Percentiles rank a stretch among this genome's conserved stretches.
Conservation (phyloP, 306 rosid genomes). For the Arachis hypogaea region DNA sequence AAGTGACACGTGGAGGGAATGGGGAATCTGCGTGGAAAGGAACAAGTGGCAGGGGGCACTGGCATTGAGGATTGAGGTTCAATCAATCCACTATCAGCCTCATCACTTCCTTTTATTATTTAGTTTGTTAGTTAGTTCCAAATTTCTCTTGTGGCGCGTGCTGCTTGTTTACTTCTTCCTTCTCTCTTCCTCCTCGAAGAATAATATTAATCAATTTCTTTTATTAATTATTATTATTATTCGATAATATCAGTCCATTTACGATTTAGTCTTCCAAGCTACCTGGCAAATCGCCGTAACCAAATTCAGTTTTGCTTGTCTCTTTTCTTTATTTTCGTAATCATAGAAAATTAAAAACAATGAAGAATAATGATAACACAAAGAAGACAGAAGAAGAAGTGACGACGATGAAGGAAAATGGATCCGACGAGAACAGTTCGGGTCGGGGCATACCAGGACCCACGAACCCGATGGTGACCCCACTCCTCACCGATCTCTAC, state of each 20-base stretch:
- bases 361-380: not conserved
- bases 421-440: constrained; percentile 41
- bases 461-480: constrained; percentile 87
- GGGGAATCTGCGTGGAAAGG: not conserved
- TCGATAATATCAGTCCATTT: no score
- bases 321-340: not conserved
- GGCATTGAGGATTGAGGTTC: not conserved
- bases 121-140: no score
- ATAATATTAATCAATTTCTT: no score
- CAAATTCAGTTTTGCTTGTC: constrained; percentile 11
- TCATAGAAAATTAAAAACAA: no score
- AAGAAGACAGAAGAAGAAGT: not conserved
- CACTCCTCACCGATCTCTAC: constrained; percentile 85
- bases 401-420: constrained; percentile 52
- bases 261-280: not conserved
- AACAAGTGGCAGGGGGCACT: not conserved
- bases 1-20: constrained; percentile 22
- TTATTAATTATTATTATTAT: not conserved
- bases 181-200: no score
- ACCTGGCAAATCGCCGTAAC: constrained; percentile 2
- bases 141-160: no score
- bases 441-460: constrained; percentile 53
- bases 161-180: no score
- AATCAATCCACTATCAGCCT: not conserved
- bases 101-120: no score